Conservation (phyloP, 2,329 filamentous ascomycete genomes). For the Beauveria asiatica region DNA sequence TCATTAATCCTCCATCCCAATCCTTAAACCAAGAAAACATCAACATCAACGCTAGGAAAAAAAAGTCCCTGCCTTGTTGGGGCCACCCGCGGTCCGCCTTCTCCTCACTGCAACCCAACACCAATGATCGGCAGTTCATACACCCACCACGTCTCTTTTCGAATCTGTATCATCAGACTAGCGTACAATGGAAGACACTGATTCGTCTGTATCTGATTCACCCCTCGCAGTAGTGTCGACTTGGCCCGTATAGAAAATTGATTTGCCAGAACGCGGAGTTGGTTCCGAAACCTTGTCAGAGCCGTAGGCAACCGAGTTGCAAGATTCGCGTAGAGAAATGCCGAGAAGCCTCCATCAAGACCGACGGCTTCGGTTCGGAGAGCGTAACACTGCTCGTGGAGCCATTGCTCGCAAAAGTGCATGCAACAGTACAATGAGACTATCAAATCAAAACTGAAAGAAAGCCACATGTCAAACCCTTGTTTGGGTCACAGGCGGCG, state of each 20-base stretch:
- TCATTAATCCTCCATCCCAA: neutral
- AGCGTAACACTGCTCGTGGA: neutral
- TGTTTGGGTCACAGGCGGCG: neutral
- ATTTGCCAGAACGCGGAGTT: neutral
- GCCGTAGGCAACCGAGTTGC: neutral
- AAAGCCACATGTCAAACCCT: neutral
- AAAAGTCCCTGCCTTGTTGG: neutral
- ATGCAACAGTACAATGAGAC: neutral
- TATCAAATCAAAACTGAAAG: neutral
- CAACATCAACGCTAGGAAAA: neutral
- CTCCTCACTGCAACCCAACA: constrained; percentile 2
- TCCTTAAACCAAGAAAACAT: neutral
- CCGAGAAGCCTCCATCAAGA: neutral
- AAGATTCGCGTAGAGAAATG: neutral
- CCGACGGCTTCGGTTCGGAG: neutral
- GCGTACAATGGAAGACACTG: neutral
- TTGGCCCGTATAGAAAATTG: neutral
- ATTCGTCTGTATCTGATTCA: neutral
- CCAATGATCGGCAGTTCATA: neutral
- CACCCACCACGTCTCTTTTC: neutral
- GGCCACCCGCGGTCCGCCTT: neutral
- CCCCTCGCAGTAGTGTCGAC: neutral
- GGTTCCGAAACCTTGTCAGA: neutral
- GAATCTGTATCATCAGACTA: neutral
- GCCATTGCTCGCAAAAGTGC: neutral